These are phyloP conservation scores for Amorphotheca resinae DNA, from an alignment of 495 filamentous ascomycete species.

Conservation along the genomic window DNA sequence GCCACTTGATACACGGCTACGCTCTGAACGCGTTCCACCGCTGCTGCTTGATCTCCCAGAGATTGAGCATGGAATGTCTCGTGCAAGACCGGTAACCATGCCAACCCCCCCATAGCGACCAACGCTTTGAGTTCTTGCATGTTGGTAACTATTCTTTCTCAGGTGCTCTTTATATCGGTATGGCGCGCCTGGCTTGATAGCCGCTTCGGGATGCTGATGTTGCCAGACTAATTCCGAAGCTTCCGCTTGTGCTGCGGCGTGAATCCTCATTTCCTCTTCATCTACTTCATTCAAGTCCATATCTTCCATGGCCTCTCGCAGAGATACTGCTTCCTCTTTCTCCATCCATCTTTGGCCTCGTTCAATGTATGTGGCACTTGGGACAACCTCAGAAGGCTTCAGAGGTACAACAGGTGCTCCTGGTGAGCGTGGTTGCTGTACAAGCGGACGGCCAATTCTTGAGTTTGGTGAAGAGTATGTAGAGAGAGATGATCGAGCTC, in stretches of 20 bases:
- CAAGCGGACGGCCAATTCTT: conserved; percentile 31
- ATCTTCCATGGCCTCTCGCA: conserved; percentile 70
- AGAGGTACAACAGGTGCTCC: conserved; percentile 1
- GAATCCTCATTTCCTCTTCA: conserved; percentile 53
- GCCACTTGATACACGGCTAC: conserved; percentile 18
- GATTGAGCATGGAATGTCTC: conserved; percentile 33
- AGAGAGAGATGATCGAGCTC: conserved; percentile 25
- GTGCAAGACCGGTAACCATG: conserved; percentile 35
- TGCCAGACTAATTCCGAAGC: conserved; percentile 79
- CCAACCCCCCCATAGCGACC: conserved; percentile 35
- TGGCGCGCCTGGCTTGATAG: conserved; percentile 34
- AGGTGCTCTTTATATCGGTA: conserved; percentile 46
- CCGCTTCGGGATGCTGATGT: conserved; percentile 56
- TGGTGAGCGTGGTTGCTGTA: conserved; percentile 27
- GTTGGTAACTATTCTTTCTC: conserved; percentile 46
- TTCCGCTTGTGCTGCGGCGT: conserved; percentile 70
- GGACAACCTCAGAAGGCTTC: conserved; percentile 36
- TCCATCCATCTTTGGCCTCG: conserved; percentile 73
- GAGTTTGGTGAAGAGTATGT: conserved; percentile 20
- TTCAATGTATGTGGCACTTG: conserved; percentile 61
- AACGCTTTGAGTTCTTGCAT: conserved; percentile 48
- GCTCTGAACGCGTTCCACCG: conserved; percentile 16
- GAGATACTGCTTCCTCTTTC: conserved; percentile 65
- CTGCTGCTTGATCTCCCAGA: conserved; percentile 39
- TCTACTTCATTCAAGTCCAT: conserved; percentile 44